Evolutionary conservation across 2,329 filamentous ascomycete genomes (phyloP), one percentile per base, ranked within the genome.

Genomic region (Aureobasidium leucospermi): DNA sequence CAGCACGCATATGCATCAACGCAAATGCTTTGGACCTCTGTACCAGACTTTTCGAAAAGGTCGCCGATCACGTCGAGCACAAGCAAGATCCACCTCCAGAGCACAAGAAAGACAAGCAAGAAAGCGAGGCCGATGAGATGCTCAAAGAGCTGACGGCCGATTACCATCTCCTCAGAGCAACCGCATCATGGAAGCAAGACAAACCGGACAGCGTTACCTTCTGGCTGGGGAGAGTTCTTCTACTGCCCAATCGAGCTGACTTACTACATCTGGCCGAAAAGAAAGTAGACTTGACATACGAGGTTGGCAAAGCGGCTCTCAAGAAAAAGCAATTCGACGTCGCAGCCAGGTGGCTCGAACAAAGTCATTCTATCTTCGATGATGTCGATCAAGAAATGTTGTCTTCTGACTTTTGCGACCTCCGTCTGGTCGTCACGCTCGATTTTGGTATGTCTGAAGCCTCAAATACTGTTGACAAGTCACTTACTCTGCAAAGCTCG

Each of bases 141-240:
- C 66, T 67, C 8, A 62, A 69, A 13, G 71, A 72, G 46, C 69
- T 86, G 13, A 75, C 82, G 34, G 76, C 78, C 0, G 84, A 90
- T 63, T 91, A 89, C 65, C 79, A 85, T 42, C 79, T 85, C 4
- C 71, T 90, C 61, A 81, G 88, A 34, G 84, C 84, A 39, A 79
- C 81, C 34, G 70, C 94, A 71, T 90, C 90, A 73, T 96, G 87
- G 85, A 84, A 85, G 65, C 85, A 91, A 67, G 79, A 83, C 42
- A 82, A 86, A 42, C 77, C 88, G 13, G 88, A 93, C 60, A 81
- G 91, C 49, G 89, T 89, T 31, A 89, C 96, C 58, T 84, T 90
- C 70, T 84, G 94, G 78, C 92, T 87, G 70, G 73, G 72, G 38
- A 88, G 88, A 65, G 73, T 83, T 48, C 65, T 74, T 62, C n/a